Evolutionary conservation across 192 early-diverging fungal genomes (phyloP).

Genomic region (Gamsiella multidivaricata): DNA sequence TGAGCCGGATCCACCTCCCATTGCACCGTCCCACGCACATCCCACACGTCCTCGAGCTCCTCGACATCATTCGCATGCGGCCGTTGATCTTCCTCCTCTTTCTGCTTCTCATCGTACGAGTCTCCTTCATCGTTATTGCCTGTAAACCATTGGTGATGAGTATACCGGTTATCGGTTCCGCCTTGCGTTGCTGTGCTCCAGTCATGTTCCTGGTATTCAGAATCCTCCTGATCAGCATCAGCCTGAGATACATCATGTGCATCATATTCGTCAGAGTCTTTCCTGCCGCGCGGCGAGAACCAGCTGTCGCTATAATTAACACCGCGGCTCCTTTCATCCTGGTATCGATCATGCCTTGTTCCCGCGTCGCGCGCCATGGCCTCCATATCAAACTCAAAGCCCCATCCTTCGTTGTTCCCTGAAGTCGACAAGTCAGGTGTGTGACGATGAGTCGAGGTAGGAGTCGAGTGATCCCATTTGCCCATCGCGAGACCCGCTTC

Average conservation of each 20-base stretch:
- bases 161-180: background rate
- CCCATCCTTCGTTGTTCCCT: conserved; percentile 15
- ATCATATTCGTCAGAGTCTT: background rate
- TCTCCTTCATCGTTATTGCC: background rate
- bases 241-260: background rate
- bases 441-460: background rate
- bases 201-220: background rate
- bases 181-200: background rate
- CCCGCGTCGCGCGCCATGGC: conserved; percentile 15
- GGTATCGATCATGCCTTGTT: background rate
- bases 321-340: background rate
- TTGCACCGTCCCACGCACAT: background rate
- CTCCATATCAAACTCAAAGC: conserved; percentile 32
- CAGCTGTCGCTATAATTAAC: too few species aligned
- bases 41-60: conserved; percentile 24
- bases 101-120: background rate
- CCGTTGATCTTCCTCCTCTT: background rate
- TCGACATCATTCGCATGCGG: conserved; percentile 1
- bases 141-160: conserved; percentile 6
- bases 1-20: conserved; percentile 5
- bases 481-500: too few species aligned
- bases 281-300: too few species aligned
- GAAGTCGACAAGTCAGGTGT: background rate
- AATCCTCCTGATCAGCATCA: background rate
- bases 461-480: background rate